These are phyloP conservation scores for Dactylonectria estremocensis DNA, from an alignment of 2,329 filamentous ascomycete species.

Conservation along the genomic window DNA sequence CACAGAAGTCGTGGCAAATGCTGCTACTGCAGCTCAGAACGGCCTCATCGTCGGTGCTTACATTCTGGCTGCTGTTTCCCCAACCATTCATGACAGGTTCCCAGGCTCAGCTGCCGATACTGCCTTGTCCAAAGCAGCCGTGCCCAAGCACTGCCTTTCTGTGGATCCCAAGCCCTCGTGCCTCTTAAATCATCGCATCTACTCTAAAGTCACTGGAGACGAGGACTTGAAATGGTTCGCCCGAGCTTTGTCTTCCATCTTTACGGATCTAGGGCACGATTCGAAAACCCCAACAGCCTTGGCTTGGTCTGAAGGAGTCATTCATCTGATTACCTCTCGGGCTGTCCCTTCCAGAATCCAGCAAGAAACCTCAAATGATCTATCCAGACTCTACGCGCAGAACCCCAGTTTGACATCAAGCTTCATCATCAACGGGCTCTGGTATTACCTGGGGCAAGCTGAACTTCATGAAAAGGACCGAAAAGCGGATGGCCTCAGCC, in stretches of 20 bases:
- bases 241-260: constrained; percentile 76
- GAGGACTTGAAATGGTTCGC: constrained; percentile 87
- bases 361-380: constrained; percentile 71
- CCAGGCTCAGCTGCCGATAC: constrained; percentile 65
- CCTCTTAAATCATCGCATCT: constrained; percentile 86
- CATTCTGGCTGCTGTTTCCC: constrained; percentile 77
- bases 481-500: constrained; percentile 75
- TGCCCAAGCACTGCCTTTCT: constrained; percentile 76
- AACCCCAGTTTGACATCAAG: constrained; percentile 71
- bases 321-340: constrained; percentile 81
- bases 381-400: constrained; percentile 77
- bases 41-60: constrained; percentile 87
- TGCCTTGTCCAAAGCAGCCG: constrained; percentile 69
- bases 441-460: constrained; percentile 82
- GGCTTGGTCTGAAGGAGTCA: constrained; percentile 87
- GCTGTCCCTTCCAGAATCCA: constrained; percentile 74
- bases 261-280: constrained; percentile 67
- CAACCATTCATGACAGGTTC: constrained; percentile 67
- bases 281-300: constrained; percentile 66
- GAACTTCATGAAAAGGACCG: constrained; percentile 84
- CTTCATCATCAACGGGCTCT: constrained; percentile 81
- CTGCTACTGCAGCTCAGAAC: constrained; percentile 83
- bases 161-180: constrained; percentile 89
- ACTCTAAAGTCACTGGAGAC: constrained; percentile 81
- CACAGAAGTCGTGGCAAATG: constrained; percentile 84